Evolutionary conservation across 306 rosid species (phyloP), one percentile per base, ranked within the genome.

Genomic region (Medicago truncatula): DNA sequence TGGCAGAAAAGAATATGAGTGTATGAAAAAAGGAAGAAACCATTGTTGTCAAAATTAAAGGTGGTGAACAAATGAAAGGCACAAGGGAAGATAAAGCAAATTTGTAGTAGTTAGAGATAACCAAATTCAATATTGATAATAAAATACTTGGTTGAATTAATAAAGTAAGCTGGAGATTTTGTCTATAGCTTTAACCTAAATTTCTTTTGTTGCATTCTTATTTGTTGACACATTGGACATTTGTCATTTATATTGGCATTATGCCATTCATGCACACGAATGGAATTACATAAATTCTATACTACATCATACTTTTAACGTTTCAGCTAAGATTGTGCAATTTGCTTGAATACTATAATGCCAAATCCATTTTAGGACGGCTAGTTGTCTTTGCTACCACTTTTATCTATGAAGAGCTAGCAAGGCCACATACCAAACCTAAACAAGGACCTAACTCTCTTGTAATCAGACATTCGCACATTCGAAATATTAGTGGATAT

Each of bases 21-120:
- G 83, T 64, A 70, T 80, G 40, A 70, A 69, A 72, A 72, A 79
- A 84, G 57, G 56, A 75, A 58, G 34, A 20, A 5, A 69, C 71
- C 97, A 92, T 86, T 79, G 77, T 40, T 41, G 47, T 12, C 23
- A 76, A 73, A n/a, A n/a, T n/a, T n/a, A n/a, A 34, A 71, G 70
- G 15, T 17, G 38, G 47, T 54, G 17, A 18, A 17, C 11, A 54
- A 52, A 31, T 52, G 53, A 63, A 77, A 73, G 39, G 6, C 49
- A 11, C 57, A 7, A 76, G 15, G 21, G 67, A 67, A 41, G 67
- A 77, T 47, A 14, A 78, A 18, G 41, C 36, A 56, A 56, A 65
- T 60, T 0, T 50, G 50, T 38, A 75, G 8, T 25, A 68, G 12
- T 8, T 4, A 18, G 25, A 31, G 3, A 65, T 8, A 10, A 58